Percentiles rank a stretch among this genome's conserved stretches.
Evolutionary conservation across 225 moss, liverwort and hornwort species (phyloP).

Genomic region (Ulota crispa): DNA sequence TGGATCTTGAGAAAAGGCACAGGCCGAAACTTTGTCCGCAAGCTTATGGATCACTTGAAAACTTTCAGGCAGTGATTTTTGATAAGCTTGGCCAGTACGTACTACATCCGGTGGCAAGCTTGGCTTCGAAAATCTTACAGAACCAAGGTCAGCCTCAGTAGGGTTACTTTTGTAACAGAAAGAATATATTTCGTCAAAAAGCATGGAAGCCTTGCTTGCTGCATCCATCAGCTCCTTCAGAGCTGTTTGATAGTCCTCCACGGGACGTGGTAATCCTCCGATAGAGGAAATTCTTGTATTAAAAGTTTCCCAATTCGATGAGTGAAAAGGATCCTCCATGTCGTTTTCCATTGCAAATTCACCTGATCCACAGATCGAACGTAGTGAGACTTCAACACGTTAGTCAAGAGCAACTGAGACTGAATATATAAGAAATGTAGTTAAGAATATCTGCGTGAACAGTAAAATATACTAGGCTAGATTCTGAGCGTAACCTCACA

Average conservation of each 20-base stretch:
- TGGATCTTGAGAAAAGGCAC: slow-evolving; percentile 26
- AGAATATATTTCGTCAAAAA: slow-evolving; percentile 56
- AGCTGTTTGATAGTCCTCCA: slow-evolving; percentile 58
- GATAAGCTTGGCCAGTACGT: slow-evolving; percentile 35
- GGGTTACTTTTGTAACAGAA: slow-evolving; percentile 24
- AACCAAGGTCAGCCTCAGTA: slow-evolving; percentile 5
- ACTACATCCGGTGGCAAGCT: slow-evolving; percentile 36
- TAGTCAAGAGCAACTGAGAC: neutral
- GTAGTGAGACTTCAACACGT: neutral
- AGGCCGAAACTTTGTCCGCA: slow-evolving; percentile 39
- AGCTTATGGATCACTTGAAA: slow-evolving; percentile 52
- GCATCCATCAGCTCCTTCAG: slow-evolving; percentile 64
- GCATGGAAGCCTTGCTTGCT: slow-evolving; percentile 52
- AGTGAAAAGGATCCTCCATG: slow-evolving; percentile 34
- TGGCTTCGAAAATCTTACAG: slow-evolving; percentile 15
- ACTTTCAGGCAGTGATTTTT: slow-evolving; percentile 37
- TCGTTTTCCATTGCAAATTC: slow-evolving; percentile 25
- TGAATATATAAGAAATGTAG: neutral
- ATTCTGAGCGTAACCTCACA: neutral
- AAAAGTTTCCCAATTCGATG: slow-evolving; percentile 40
- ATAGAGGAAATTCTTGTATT: slow-evolving; percentile 23
- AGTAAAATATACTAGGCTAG: neutral
- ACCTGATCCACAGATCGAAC: slow-evolving; percentile 30
- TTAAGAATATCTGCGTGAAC: neutral
- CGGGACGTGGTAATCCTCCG: slow-evolving; percentile 41